These are phyloP conservation scores for Hyaloscypha variabilis DNA, from an alignment of 495 filamentous ascomycete genomes.

Conservation along the genomic window DNA sequence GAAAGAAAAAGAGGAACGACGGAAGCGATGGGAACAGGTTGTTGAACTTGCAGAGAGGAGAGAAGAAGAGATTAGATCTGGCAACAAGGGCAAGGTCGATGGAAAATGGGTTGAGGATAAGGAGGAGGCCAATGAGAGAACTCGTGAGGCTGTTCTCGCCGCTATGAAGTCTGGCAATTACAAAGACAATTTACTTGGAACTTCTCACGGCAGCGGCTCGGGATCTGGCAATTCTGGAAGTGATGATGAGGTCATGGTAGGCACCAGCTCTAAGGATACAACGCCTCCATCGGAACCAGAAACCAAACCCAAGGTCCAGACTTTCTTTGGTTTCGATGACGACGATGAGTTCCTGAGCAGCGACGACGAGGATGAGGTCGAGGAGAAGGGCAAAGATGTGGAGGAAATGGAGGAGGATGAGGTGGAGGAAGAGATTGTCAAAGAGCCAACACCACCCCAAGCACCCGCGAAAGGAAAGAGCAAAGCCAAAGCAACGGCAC, in stretches of 20 bases:
- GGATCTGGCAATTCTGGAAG: conserved; percentile 44
- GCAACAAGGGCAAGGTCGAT: conserved; percentile 71
- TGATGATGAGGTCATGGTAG: conserved; percentile 45
- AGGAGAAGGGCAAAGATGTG: conserved; percentile 36
- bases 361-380: conserved; percentile 63
- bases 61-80: conserved; percentile 76
- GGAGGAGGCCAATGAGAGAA: conserved; percentile 81
- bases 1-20: conserved; percentile 82
- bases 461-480: conserved; percentile 30
- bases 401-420: conserved; percentile 42
- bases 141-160: conserved; percentile 77
- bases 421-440: conserved; percentile 27
- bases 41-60: conserved; percentile 79
- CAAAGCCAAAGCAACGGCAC: conserved; percentile 23
- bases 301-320: conserved; percentile 49
- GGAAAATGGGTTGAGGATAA: conserved; percentile 93
- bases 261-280: conserved; percentile 36
- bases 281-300: conserved; percentile 41
- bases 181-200: conserved; percentile 51
- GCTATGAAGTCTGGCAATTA: conserved; percentile 72
- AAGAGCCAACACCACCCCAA: conserved; percentile 11
- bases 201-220: conserved; percentile 40
- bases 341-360: conserved; percentile 89
- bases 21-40: conserved; percentile 80
- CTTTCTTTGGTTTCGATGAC: conserved; percentile 85